Evolutionary conservation across 1,139 yeast species (phyloP), one percentile per base, ranked within the genome.

Genomic region (Saccharomyces pastorianus): DNA sequence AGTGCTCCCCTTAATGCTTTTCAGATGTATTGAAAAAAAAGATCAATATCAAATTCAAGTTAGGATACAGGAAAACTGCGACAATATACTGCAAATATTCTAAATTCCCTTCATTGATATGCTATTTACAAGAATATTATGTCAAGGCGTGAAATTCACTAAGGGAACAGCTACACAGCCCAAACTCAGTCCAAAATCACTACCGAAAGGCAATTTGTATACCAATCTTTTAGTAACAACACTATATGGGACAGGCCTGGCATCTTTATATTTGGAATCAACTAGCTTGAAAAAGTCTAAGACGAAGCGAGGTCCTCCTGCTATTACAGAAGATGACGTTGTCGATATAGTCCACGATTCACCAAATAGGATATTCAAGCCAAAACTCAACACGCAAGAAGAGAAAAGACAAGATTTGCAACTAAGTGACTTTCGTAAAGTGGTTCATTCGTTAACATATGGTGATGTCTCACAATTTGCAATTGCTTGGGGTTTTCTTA

Each of bases 401-500:
- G 42, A 17, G 56, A 55, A 13, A 13, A 50, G 31, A 54, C 53
- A 31, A 51, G 57, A n/a, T 51, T 54, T 6, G 51, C 55, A 7
- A 41, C 46, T 32, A 46, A 54, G 46, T 32, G 38, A 32, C 38
- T 3, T 32, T 32, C 47, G 6, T 26, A 46, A 57, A 42, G 57
- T 56, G 9, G 32, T 55, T 17, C 56, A 54, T 47, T 57, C 59
- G 6, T 32, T 59, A 41, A 59, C 57, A 1, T 61, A 58, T 46
- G 54, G 61, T 11, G 64, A 61, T 31, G 48, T 61, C 42, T 61
- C 64, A 14, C 57, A 58, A 46, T 55, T 56, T 26, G 47, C 59
- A 11, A 56, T 61, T 20, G 61, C 60, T 2, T 58, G 59, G 59
- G 64, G 64, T n/a, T 60, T 61, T 46, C 48, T 59, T 38, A 58